Evolutionary conservation across 2,329 filamentous ascomycete species (phyloP).

Genomic region (Coleophoma crateriformis): DNA sequence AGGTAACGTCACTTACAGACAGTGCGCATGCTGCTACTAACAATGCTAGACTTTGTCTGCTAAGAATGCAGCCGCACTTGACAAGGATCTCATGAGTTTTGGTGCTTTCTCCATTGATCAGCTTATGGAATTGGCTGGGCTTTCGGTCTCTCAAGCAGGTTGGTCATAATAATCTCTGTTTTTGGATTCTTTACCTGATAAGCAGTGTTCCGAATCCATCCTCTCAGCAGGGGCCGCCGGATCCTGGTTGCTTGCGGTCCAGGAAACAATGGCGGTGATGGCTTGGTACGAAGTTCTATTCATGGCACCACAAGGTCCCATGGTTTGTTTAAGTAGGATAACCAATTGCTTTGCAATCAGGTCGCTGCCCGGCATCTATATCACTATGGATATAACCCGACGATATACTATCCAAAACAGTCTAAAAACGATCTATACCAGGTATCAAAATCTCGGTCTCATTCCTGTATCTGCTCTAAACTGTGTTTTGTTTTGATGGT

Average conservation of each 20-base stretch:
- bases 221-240: constrained; percentile 61
- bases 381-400: constrained; percentile 87
- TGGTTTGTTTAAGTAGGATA: too few relatives aligned
- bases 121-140: constrained; percentile 91
- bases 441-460: constrained; percentile 35
- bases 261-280: constrained; percentile 77
- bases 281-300: constrained; percentile 47
- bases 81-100: constrained; percentile 88
- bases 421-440: constrained; percentile 87
- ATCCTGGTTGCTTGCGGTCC: constrained; percentile 90
- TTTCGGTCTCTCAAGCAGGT: constrained; percentile 90
- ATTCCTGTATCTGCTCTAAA: not conserved
- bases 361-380: constrained; percentile 84
- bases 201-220: constrained; percentile 81
- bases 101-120: constrained; percentile 91
- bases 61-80: constrained; percentile 81
- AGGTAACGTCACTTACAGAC: constrained; percentile 5
- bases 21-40: not conserved
- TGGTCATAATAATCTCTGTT: constrained; percentile 17
- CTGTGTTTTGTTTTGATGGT: too few relatives aligned
- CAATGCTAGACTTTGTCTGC: constrained; percentile 69
- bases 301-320: not conserved
- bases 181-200: not conserved
- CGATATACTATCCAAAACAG: constrained; percentile 88
- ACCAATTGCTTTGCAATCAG: not conserved